Percentiles rank a stretch among this genome's conserved stretches.
Evolutionary conservation across 2,329 filamentous ascomycete species (phyloP).

Genomic region (Exophiala xenobiotica): DNA sequence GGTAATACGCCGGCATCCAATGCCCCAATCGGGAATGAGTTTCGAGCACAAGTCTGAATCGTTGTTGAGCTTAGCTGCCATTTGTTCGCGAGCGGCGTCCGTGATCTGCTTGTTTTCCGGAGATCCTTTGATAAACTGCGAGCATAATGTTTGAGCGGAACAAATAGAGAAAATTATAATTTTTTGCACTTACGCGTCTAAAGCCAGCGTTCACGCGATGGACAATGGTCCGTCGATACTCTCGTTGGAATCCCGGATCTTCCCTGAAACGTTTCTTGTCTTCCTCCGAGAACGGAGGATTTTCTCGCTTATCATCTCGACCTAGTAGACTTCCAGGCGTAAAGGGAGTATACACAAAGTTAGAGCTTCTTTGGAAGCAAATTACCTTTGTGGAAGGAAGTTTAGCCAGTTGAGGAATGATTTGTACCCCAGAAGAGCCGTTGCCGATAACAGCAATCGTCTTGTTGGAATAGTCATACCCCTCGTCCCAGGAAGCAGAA

Average conservation of each 20-base stretch:
- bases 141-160: neutral
- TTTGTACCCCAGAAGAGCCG: slow-evolving; percentile 41
- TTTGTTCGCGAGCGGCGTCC: slow-evolving; percentile 8
- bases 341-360: slow-evolving; percentile 33
- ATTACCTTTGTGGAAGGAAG: slow-evolving; percentile 29
- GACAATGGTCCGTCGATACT: slow-evolving; percentile 27
- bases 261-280: slow-evolving; percentile 33
- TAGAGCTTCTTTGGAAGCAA: slow-evolving; percentile 36
- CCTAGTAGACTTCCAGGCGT: neutral
- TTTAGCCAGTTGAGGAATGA: slow-evolving; percentile 33
- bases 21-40: slow-evolving; percentile 32
- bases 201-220: slow-evolving; percentile 39
- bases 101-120: slow-evolving; percentile 7
- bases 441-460: slow-evolving; percentile 35
- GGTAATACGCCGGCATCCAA: slow-evolving; percentile 22
- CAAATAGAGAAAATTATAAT: neutral
- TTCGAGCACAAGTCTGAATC: slow-evolving; percentile 30
- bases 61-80: slow-evolving; percentile 18
- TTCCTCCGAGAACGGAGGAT: slow-evolving; percentile 30
- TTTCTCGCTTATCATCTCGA: slow-evolving; percentile 25
- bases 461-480: slow-evolving; percentile 31
- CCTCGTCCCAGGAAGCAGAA: slow-evolving; percentile 33
- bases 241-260: no score
- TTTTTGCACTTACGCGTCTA: slow-evolving; percentile 20
- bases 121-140: slow-evolving; percentile 11